Base-by-base conservation (phyloP, 495 filamentous ascomycete genomes). In the Podospora didyma region DNA sequence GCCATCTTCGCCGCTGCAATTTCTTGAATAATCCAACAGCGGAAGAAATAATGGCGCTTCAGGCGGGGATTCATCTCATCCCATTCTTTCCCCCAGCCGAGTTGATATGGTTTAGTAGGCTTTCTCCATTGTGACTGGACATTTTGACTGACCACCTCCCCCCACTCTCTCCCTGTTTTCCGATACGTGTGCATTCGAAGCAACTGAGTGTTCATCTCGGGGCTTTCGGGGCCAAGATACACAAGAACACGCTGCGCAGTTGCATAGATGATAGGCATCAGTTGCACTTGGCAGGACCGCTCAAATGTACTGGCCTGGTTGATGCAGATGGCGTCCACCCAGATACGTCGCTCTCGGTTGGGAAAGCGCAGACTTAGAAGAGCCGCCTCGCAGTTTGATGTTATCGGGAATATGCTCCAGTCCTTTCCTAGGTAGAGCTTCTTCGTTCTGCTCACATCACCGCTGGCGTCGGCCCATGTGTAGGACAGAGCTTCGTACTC, bases 251-350 rank as follows among this genome's bases (percentile, higher is more conserved):
- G 53, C 9, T 49, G 46, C 7, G 69, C 69, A 4, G 54, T 62
- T 19, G 55, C 49, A 31, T 71, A 72, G 17, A 69, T 68, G n/a
- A 64, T 50, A 20, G 60, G 52, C 70, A 72, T 73, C 24, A 67
- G 37, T 16, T 57, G 53, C 12, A 72, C 60, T 39, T 72, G 67
- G 26, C 51, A 35, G 23, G 52, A 62, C 10, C 60, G 49, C 49
- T 73, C 70, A 4, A 7, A 21, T 5, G 50, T 48, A 49, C 58
- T 57, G 16, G 49, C 34, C 49, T 73, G 69, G 58, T 72, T 56
- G 42, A 73, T 73, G 41, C 67, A 73, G 7, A 72, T 49, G 1
- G 63, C 51, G 46, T 72, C 69, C 16, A 69, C 64, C 69, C 69
- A 69, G 20, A 71, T 26, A 35, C 20, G 17, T 17, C 62, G 54